phyloP scores from a whole-genome alignment of 306 rosid species.

The Gleditsia sinensis region DNA sequence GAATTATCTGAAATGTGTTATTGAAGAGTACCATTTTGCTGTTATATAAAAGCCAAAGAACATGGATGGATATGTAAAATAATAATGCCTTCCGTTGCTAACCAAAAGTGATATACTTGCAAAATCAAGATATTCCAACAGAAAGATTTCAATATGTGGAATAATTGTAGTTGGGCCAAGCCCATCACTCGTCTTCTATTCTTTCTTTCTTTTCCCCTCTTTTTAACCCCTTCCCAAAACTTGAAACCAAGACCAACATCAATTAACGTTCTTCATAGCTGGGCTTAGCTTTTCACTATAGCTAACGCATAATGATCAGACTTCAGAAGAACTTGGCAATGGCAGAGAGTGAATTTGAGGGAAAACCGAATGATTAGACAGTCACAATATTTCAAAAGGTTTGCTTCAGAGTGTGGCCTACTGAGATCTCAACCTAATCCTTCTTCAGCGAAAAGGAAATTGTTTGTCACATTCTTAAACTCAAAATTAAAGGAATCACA shows the following conservation, averaged over 20 bases:
- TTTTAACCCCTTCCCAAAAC: background rate
- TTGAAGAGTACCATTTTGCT: no score
- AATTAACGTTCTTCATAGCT: background rate
- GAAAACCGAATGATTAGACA: background rate
- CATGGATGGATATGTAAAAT: background rate
- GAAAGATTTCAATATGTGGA: no score
- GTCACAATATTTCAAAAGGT: background rate
- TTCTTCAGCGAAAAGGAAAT: background rate
- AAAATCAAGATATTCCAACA: no score
- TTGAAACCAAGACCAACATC: slow-evolving; percentile 27
- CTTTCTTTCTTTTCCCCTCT: background rate
- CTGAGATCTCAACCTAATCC: background rate
- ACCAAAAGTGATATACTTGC: no score
- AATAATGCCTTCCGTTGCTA: no score
- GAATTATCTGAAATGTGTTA: no score
- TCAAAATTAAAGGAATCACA: background rate
- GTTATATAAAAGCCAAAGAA: no score
- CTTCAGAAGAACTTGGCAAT: background rate
- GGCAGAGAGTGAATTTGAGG: background rate
- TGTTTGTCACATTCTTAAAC: background rate
- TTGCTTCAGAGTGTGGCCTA: background rate
- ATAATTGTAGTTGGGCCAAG: no score
- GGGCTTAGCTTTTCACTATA: background rate
- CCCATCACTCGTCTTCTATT: background rate
- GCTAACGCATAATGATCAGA: background rate